Evolutionary conservation across 768 basidiomycete species (phyloP).

Genomic region (Cystobasidiopsis lactophilus): DNA sequence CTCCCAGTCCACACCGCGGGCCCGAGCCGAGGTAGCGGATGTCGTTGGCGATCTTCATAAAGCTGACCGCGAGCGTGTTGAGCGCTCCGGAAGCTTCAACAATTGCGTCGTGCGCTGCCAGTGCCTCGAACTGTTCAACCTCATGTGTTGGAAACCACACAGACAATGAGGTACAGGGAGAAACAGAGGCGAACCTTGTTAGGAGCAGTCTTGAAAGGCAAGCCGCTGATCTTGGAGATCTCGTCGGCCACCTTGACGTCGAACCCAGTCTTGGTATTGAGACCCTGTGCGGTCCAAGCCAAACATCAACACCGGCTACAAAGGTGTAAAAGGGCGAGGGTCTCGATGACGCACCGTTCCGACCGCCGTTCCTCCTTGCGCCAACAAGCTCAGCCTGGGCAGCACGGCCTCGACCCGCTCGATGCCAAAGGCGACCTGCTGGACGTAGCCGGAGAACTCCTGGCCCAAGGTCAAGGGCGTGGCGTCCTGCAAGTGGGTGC

Average conservation of each 20-base stretch:
- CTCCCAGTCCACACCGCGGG: slow-evolving; percentile 89
- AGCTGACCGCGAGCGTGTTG: slow-evolving; percentile 82
- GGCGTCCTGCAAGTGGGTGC: slow-evolving; percentile 91
- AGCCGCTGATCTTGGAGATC: slow-evolving; percentile 71
- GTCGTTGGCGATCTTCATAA: slow-evolving; percentile 99
- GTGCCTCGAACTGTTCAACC: slow-evolving; percentile 61
- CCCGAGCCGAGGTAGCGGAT: slow-evolving; percentile 95
- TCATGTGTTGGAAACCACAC: slow-evolving; percentile 2
- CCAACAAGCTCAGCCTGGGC: slow-evolving; percentile 66
- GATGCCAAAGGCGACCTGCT: slow-evolving; percentile 78
- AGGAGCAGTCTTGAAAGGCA: slow-evolving; percentile 84
- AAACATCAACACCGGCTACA: neutral
- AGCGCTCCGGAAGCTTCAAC: slow-evolving; percentile 93
- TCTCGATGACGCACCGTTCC: slow-evolving; percentile 56
- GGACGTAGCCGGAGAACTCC: slow-evolving; percentile 95
- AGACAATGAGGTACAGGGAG: neutral
- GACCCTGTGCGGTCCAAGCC: slow-evolving; percentile 37
- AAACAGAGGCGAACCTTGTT: slow-evolving; percentile 50
- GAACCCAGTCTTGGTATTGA: slow-evolving; percentile 93
- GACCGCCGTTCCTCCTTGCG: slow-evolving; percentile 95
- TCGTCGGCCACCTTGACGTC: slow-evolving; percentile 83
- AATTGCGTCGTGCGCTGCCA: slow-evolving; percentile 92
- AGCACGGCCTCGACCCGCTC: slow-evolving; percentile 57
- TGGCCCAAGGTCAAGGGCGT: slow-evolving; percentile 93
- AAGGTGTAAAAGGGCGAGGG: neutral